Conservation (phyloP, 208 protist genomes). For the Acanthamoeba polyphaga region DNA sequence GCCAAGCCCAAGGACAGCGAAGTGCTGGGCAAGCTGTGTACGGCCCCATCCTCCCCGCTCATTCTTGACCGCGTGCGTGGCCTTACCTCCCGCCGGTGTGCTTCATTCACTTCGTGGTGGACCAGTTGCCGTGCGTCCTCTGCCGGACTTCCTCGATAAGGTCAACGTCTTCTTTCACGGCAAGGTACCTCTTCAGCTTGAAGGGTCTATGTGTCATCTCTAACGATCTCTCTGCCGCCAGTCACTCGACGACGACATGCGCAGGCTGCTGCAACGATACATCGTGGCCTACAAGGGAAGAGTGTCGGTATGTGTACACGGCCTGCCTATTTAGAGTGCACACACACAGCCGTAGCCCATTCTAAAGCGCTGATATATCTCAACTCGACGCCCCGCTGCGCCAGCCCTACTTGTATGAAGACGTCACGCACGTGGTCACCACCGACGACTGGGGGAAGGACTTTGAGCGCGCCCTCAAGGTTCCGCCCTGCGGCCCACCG, state of each 20-base stretch:
- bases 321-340: neutral
- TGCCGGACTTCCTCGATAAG: conserved; percentile 38
- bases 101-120: neutral
- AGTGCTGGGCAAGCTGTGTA: conserved; percentile 26
- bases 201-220: neutral
- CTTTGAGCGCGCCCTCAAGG: conserved; percentile 53
- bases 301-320: neutral
- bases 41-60: neutral
- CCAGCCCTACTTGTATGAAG: conserved; percentile 35
- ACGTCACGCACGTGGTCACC: conserved; percentile 37
- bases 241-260: neutral
- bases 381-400: neutral
- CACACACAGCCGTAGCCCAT: neutral
- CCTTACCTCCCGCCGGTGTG: too few relatives aligned
- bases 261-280: neutral
- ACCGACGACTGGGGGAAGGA: conserved; percentile 38
- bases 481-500: too few relatives aligned
- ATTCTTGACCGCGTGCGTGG: neutral
- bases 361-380: neutral
- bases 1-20: neutral
- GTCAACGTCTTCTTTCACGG: conserved; percentile 48
- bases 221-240: neutral
- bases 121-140: neutral
- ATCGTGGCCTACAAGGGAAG: conserved; percentile 47
- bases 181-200: neutral